Base-by-base conservation (phyloP, 2,329 filamentous ascomycete species). In the Ceratocystis ficicola region DNA sequence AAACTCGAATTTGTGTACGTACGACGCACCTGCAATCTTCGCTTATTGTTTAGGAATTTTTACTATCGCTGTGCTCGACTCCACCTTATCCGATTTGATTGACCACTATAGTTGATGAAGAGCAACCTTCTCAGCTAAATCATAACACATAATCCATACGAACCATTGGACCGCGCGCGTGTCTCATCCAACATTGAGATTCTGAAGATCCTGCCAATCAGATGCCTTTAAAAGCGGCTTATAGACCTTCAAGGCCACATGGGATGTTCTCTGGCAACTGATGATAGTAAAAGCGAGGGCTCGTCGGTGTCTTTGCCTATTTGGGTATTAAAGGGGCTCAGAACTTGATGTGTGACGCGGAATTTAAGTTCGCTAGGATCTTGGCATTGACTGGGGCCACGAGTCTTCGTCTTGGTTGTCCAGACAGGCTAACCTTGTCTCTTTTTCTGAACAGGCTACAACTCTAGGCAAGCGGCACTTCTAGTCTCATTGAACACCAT, bases 321-420 rank as follows among this genome's bases (percentile, higher is more conserved):
- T 59, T 10, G 55, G 15, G 55, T 28, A 20, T 28, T 59, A 59
- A 59, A 30, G 28, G 55, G 55, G 7, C 28, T 28, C 15, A 36
- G 15, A 36, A 59, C 48, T 36, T 36, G 10, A 36, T 59, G 2
- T 36, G 55, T 59, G 28, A 17, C 55, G 36, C 32, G 28, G 55
- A 59, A 59, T 59, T 59, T 59, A 59, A 17, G 55, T n/a, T 59
- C 17, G 30, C 55, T n/a, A 36, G 28, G 17, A 59, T 59, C 55
- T 36, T 59, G 55, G 55, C 55, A 59, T 30, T 59, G 28, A 59
- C 55, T 3, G 32, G 55, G 25, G 15, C 7, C 36, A 36, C 28
- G 55, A 17, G 55, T 59, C 28, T n/a, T n/a, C 22, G 12, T 57
- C 22, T 59, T 59, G 28, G 17, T 15, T 59, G 6, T n/a, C 28